A percentile compares a stretch with the other conserved stretches of the same genome.
Conservation (phyloP, 139 green algal genomes). For the Coelastrella sp. region DNA sequence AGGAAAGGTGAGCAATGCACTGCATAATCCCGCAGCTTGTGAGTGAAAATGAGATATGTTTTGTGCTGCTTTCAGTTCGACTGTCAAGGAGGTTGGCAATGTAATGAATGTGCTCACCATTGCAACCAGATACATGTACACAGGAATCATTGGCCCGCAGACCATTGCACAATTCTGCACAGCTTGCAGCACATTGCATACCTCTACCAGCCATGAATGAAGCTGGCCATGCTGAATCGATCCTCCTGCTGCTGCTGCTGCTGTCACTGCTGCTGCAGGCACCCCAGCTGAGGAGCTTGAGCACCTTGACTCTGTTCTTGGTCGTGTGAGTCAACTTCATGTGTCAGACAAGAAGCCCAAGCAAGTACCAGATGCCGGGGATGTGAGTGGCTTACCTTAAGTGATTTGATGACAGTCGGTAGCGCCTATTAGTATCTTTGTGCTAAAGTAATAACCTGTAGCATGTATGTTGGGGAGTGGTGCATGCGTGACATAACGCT, state of each 20-base stretch:
- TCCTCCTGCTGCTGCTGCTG: background rate
- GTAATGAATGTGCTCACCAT: background rate
- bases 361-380: conserved; percentile 20
- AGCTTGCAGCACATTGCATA: no score
- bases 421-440: background rate
- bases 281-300: conserved; percentile 18
- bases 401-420: background rate
- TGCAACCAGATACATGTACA: no score
- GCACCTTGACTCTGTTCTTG: conserved; percentile 30
- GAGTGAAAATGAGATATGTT: background rate
- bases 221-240: background rate
- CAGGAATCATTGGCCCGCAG: no score
- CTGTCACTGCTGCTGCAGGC: background rate
- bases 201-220: no score
- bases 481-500: no score
- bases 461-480: no score
- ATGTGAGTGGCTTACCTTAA: background rate
- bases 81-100: background rate
- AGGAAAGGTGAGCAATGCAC: conserved; percentile 3
- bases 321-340: conserved; percentile 17
- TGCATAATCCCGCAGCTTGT: background rate
- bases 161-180: no score
- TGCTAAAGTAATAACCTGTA: background rate
- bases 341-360: conserved; percentile 15
- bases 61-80: background rate